These are phyloP conservation scores for Huiozyma sinensis DNA, from an alignment of 805 yeast species.

Conservation along the genomic window DNA sequence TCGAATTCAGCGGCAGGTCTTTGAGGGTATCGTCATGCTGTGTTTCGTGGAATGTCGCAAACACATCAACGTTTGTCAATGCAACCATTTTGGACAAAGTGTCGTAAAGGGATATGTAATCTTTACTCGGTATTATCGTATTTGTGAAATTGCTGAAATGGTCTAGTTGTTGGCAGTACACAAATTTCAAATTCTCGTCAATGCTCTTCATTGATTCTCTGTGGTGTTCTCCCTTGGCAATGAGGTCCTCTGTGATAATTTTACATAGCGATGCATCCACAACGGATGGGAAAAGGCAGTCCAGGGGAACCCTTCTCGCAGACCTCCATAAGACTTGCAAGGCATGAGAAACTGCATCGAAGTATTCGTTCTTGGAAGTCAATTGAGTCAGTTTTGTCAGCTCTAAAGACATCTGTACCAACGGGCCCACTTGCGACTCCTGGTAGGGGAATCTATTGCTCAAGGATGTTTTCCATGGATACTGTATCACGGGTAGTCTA, in stretches of 20 bases:
- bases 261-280: slow-evolving; percentile 46
- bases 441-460: slow-evolving; percentile 31
- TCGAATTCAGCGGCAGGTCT: slow-evolving; percentile 3
- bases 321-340: slow-evolving; percentile 31
- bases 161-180: slow-evolving; percentile 27
- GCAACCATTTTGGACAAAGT: slow-evolving; percentile 3
- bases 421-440: slow-evolving; percentile 33
- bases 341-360: slow-evolving; percentile 38
- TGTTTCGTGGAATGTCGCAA: not conserved
- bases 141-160: slow-evolving; percentile 19
- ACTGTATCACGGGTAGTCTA: slow-evolving; percentile 39
- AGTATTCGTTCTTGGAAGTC: slow-evolving; percentile 38
- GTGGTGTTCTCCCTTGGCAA: slow-evolving; percentile 27
- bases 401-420: slow-evolving; percentile 42
- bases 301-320: slow-evolving; percentile 27
- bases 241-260: slow-evolving; percentile 20
- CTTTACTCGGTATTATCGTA: not conserved
- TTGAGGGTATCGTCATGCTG: not conserved
- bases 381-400: slow-evolving; percentile 42
- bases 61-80: slow-evolving; percentile 5
- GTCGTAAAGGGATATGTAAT: slow-evolving; percentile 5
- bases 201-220: slow-evolving; percentile 30
- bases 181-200: slow-evolving; percentile 18
- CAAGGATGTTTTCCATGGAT: slow-evolving; percentile 31
- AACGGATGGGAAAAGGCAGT: slow-evolving; percentile 34